Conservation (phyloP, 2,329 filamentous ascomycete species). For the Phyllosticta citribraziliensis region DNA sequence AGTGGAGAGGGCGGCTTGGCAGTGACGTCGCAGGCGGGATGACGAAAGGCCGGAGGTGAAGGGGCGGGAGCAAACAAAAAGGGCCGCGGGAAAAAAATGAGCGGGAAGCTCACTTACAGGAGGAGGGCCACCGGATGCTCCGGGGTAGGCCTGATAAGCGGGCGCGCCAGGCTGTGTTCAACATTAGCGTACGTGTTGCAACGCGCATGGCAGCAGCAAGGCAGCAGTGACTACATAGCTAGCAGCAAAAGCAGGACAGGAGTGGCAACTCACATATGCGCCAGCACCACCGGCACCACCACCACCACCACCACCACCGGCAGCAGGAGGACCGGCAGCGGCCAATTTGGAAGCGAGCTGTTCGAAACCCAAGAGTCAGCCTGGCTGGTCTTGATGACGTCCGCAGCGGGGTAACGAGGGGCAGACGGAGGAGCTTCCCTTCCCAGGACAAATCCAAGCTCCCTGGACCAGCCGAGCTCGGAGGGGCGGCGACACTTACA, state of each 20-base stretch:
- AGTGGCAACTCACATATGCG: constrained; percentile 44
- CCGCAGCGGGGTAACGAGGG: constrained; percentile 12
- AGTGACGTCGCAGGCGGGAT: not conserved
- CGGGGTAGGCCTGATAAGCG: constrained; percentile 48
- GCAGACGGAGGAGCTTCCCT: constrained; percentile 1
- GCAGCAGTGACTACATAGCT: no score
- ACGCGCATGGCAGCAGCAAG: constrained; percentile 6
- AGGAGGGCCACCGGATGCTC: constrained; percentile 25
- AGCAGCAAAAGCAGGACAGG: constrained; percentile 12
- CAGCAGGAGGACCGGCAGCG: constrained; percentile 28
- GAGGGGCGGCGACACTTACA: constrained; percentile 3
- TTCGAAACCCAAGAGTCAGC: constrained; percentile 19
- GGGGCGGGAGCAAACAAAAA: constrained; percentile 5
- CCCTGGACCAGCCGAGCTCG: not conserved
- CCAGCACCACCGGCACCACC: constrained; percentile 29
- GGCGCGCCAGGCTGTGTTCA: constrained; percentile 33
- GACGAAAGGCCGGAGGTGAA: constrained; percentile 4
- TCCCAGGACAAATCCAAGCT: not conserved
- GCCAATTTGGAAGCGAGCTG: constrained; percentile 40
- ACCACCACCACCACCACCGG: constrained; percentile 15
- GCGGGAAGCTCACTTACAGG: constrained; percentile 23
- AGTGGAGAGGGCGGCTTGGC: not conserved
- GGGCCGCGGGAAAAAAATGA: not conserved
- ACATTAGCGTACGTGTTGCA: constrained; percentile 19
- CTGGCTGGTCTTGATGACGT: constrained; percentile 6